Evolutionary conservation across 2,329 filamentous ascomycete species (phyloP).

Genomic region (Xylariaceae sp.): DNA sequence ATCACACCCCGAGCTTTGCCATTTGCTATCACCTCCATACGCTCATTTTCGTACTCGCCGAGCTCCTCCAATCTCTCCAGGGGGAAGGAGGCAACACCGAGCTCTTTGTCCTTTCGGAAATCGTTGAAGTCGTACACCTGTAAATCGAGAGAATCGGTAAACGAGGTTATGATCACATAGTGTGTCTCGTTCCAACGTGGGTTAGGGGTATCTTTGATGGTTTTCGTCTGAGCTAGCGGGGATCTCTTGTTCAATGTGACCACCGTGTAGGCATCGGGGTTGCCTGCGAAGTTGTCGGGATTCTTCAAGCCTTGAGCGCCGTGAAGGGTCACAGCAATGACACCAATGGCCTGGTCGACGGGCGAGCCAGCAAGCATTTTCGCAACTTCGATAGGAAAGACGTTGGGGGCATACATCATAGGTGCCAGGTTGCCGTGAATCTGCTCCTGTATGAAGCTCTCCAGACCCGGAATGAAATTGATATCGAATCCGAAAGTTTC

Average conservation of each 20-base stretch:
- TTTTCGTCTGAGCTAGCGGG: conserved; percentile 84
- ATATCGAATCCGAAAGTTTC: conserved; percentile 97
- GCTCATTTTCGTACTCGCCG: conserved; percentile 75
- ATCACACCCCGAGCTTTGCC: conserved; percentile 80
- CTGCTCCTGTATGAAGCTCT: conserved; percentile 90
- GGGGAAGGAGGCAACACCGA: conserved; percentile 80
- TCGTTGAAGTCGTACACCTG: conserved; percentile 92
- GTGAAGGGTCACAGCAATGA: conserved; percentile 86
- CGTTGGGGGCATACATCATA: conserved; percentile 98
- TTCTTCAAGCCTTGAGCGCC: conserved; percentile 92
- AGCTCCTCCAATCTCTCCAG: conserved; percentile 78
- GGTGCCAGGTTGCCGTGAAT: conserved; percentile 90
- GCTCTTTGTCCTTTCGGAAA: conserved; percentile 91
- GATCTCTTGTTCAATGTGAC: conserved; percentile 80
- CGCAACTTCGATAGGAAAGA: conserved; percentile 96
- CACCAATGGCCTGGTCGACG: conserved; percentile 92
- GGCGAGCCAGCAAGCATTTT: conserved; percentile 95
- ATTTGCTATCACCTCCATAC: conserved; percentile 77
- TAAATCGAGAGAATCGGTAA: conserved; percentile 82
- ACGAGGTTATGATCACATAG: conserved; percentile 89
- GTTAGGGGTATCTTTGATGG: conserved; percentile 75
- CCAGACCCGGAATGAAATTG: conserved; percentile 95
- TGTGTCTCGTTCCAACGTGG: conserved; percentile 96
- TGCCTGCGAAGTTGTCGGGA: conserved; percentile 86
- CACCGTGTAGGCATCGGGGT: conserved; percentile 83